Conservation (phyloP, 2,329 filamentous ascomycete genomes). For the Colletotrichum tropicale region DNA sequence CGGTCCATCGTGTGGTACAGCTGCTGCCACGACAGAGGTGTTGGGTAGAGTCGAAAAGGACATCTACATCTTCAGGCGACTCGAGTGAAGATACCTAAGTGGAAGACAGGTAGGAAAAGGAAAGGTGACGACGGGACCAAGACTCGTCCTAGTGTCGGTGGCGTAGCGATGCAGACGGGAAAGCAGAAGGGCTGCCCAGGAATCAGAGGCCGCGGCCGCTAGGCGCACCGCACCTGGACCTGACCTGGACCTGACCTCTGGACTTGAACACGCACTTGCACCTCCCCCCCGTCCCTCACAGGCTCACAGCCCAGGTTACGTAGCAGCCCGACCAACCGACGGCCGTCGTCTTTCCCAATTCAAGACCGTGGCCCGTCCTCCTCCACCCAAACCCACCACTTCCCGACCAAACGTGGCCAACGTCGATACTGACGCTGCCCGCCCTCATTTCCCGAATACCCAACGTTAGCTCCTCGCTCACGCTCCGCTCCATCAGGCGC, state of each 20-base stretch:
- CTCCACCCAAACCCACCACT: slow-evolving; percentile 6
- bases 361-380: slow-evolving; percentile 16
- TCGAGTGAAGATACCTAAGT: not conserved
- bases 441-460: slow-evolving; percentile 17
- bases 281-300: not conserved
- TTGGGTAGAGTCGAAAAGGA: not conserved
- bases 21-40: not conserved
- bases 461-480: not conserved
- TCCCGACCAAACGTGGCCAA: slow-evolving; percentile 15
- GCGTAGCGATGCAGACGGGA: not conserved
- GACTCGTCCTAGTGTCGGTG: not conserved
- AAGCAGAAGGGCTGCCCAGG: not conserved
- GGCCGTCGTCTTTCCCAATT: not conserved
- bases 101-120: not conserved
- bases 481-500: not conserved
- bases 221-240: not conserved
- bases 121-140: not conserved
- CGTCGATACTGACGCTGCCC: slow-evolving; percentile 11
- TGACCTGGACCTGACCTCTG: not conserved
- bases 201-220: not conserved
- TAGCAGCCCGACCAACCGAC: not conserved
- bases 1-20: not conserved
- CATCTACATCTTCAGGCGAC: not conserved
- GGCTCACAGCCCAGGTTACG: not conserved
- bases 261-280: not conserved